Conservation (phyloP, 2,329 filamentous ascomycete genomes). For the Ceratocystis lukuohia region DNA sequence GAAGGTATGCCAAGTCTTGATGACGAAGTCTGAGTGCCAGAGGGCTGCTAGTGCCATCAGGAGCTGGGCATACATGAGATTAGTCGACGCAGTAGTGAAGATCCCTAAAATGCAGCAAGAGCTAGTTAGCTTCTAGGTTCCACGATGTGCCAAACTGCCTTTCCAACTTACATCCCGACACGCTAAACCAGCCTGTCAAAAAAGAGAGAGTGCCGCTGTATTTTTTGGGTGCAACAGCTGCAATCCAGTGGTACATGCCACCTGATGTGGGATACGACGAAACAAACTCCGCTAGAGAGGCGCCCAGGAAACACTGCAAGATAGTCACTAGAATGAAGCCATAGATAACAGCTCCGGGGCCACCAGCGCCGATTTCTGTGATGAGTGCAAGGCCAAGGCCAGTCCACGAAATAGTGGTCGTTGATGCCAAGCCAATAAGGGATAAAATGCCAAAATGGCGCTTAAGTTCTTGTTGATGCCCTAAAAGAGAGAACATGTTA, state of each 20-base stretch:
- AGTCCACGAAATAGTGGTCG: slow-evolving; percentile 39
- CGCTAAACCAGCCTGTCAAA: slow-evolving; percentile 18
- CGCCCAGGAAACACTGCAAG: slow-evolving; percentile 32
- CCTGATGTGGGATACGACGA: slow-evolving; percentile 36
- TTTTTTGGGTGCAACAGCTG: slow-evolving; percentile 30
- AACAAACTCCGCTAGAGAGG: slow-evolving; percentile 35
- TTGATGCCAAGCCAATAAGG: slow-evolving; percentile 36
- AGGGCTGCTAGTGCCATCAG: slow-evolving; percentile 32
- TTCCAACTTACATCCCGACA: slow-evolving; percentile 17
- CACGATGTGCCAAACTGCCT: too few species aligned
- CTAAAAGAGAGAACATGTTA: slow-evolving; percentile 22
- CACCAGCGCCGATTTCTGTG: slow-evolving; percentile 36
- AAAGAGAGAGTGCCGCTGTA: slow-evolving; percentile 15
- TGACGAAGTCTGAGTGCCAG: slow-evolving; percentile 27
- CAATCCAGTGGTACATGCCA: slow-evolving; percentile 40
- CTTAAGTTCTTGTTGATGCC: slow-evolving; percentile 36
- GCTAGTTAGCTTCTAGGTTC: too few species aligned
- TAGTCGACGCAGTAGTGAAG: slow-evolving; percentile 33
- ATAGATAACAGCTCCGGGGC: slow-evolving; percentile 37
- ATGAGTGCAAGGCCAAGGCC: slow-evolving; percentile 33
- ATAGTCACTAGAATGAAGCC: slow-evolving; percentile 36
- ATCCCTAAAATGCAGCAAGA: slow-evolving; percentile 24
- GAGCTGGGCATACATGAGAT: slow-evolving; percentile 32
- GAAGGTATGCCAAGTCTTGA: slow-evolving; percentile 37
- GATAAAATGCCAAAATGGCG: slow-evolving; percentile 36